Conservation (phyloP, 2,329 filamentous ascomycete species). For the Aaosphaeria pasadenensis region DNA sequence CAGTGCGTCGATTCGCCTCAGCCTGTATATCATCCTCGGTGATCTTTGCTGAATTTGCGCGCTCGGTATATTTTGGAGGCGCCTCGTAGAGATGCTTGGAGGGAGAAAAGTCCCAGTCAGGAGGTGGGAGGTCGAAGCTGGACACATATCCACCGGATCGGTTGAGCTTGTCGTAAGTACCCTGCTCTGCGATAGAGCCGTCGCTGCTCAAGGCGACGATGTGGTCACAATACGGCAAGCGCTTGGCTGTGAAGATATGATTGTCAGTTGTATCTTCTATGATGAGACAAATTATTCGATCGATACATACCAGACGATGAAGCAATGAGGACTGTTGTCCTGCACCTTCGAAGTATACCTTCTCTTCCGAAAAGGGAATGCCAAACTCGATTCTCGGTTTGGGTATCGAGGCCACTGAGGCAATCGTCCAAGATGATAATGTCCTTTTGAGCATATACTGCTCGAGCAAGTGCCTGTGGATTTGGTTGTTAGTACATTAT, state of each 20-base stretch:
- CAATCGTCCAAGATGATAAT: slow-evolving; percentile 52
- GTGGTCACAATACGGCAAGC: slow-evolving; percentile 40
- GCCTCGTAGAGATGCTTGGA: slow-evolving; percentile 29
- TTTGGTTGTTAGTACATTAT: slow-evolving; percentile 7
- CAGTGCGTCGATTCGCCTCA: slow-evolving; percentile 28
- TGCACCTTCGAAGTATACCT: slow-evolving; percentile 44
- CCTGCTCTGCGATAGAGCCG: slow-evolving; percentile 38
- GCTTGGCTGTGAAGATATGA: slow-evolving; percentile 17
- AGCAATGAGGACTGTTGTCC: slow-evolving; percentile 31
- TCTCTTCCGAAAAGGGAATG: slow-evolving; percentile 44
- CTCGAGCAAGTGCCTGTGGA: slow-evolving; percentile 48
- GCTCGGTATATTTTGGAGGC: slow-evolving; percentile 27
- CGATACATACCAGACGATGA: slow-evolving; percentile 25
- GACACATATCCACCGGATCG: slow-evolving; percentile 29
- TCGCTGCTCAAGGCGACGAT: slow-evolving; percentile 39
- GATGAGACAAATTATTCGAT: neutral
- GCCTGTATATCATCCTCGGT: slow-evolving; percentile 31
- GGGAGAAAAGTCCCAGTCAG: slow-evolving; percentile 29
- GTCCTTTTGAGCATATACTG: slow-evolving; percentile 49
- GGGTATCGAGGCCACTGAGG: slow-evolving; percentile 50
- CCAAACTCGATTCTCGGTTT: slow-evolving; percentile 50
- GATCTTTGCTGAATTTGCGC: slow-evolving; percentile 12
- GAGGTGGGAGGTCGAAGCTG: slow-evolving; percentile 29
- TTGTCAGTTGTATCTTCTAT: neutral
- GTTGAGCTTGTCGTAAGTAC: slow-evolving; percentile 38